These are phyloP conservation scores for Rubia tinctorum DNA, from an alignment of 305 asterid species.

Conservation along the genomic window DNA sequence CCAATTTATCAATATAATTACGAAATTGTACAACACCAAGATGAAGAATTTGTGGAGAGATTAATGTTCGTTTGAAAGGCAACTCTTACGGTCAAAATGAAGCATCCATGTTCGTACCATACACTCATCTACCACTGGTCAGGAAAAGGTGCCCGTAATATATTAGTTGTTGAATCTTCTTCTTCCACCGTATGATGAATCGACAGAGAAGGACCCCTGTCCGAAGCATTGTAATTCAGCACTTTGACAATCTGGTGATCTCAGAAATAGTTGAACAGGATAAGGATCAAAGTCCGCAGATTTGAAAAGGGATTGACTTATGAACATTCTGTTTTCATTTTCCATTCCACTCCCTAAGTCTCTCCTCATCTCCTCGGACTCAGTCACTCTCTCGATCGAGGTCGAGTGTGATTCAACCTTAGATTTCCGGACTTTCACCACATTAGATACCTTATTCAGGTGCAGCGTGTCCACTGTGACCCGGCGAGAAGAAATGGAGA, in stretches of 20 bases:
- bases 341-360: conserved; percentile 37
- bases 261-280: conserved; percentile 35
- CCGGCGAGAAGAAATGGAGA: conserved; percentile 33
- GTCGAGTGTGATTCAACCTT: conserved; percentile 18
- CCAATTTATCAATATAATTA: conserved; percentile 48
- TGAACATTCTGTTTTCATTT: too few relatives aligned
- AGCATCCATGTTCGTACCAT: conserved; percentile 51
- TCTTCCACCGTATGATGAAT: conserved; percentile 30
- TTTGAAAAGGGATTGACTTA: too few relatives aligned
- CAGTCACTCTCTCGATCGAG: conserved; percentile 45
- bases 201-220: conserved; percentile 36
- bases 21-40: conserved; percentile 34
- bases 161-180: conserved; percentile 27
- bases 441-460: conserved; percentile 29
- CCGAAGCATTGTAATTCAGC: conserved; percentile 32
- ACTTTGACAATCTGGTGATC: conserved; percentile 39
- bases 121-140: conserved; percentile 23
- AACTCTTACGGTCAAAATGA: conserved; percentile 30
- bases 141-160: conserved; percentile 22
- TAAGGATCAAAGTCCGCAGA: conserved; percentile 25
- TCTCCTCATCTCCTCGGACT: conserved; percentile 47
- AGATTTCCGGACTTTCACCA: conserved; percentile 14
- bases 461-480: conserved; percentile 42
- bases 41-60: conserved; percentile 24
- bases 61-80: conserved; percentile 31